phyloP scores from a whole-genome alignment of 169 alveolate species.

The Cryptosporidium parvum region DNA sequence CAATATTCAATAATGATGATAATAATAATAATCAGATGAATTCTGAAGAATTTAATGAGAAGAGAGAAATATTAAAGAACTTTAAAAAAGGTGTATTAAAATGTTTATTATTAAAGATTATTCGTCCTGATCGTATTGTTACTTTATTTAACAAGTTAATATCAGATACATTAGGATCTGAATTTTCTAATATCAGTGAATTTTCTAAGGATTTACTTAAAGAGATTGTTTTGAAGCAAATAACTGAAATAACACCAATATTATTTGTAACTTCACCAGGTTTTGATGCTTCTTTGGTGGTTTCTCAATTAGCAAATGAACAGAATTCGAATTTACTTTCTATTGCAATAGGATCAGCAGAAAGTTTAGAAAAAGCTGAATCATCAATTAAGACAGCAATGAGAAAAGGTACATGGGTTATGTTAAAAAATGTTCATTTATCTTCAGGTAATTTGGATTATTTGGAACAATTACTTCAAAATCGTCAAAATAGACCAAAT shows the following conservation, averaged over 20 bases:
- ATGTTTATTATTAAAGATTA: slow-evolving; percentile 85
- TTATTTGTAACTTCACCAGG: slow-evolving; percentile 97
- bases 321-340: slow-evolving; percentile 87
- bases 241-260: slow-evolving; percentile 91
- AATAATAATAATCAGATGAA: slow-evolving; percentile 1
- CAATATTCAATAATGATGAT: background rate
- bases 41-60: slow-evolving; percentile 7
- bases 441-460: slow-evolving; percentile 95
- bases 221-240: slow-evolving; percentile 89
- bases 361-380: slow-evolving; percentile 95
- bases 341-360: slow-evolving; percentile 98
- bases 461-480: slow-evolving; percentile 92
- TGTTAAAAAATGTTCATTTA: slow-evolving; percentile 97
- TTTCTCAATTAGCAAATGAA: slow-evolving; percentile 91
- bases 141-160: slow-evolving; percentile 86
- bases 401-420: slow-evolving; percentile 96
- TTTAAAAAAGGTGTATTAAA: slow-evolving; percentile 76
- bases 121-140: slow-evolving; percentile 95
- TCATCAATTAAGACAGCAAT: slow-evolving; percentile 91
- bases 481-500: slow-evolving; percentile 87
- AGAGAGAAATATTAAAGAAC: background rate
- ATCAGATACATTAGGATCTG: slow-evolving; percentile 88
- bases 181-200: slow-evolving; percentile 89
- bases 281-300: slow-evolving; percentile 96
- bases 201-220: slow-evolving; percentile 86